Base-by-base conservation (phyloP, 148 eudicot species). In the Amaranthus palmeri region DNA sequence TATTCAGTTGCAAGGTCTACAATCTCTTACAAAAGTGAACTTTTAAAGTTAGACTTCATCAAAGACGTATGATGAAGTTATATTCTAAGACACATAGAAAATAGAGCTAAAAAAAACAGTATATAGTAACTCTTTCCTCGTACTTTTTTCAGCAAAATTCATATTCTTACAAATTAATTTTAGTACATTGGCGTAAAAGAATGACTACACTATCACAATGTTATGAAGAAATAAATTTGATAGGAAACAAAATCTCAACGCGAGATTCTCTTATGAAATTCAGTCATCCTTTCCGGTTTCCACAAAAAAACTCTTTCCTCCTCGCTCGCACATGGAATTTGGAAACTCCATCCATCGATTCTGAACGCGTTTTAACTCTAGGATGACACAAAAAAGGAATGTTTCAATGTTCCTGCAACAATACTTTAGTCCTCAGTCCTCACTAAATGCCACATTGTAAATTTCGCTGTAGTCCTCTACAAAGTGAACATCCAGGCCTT, bases 401-500 rank as follows among this genome's bases (percentile, higher is more conserved):
- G 44, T 25, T 50, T 54, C 43, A 73, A 4, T 61, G 55, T 71
- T 67, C 36, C 69, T 58, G 17, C 68, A 71, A 40, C 55, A 45
- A 36, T 60, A 41, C 53, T 43, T 11, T 58, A 4, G 3, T 10
- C 5, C 50, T 46, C n/a, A 65, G 12, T 65, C 76, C 17, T 85
- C 87, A 10, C 68, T 75, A 77, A 95, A 95, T 68, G 93, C 97
- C 76, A 95, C 47, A 60, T 81, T 82, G 67, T 75, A 89, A 76
- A 95, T 95, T 80, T 89, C 88, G 59, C 63, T 73, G 80, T 91
- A 95, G 42, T 89, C 88, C 45, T 92, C 97, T 6, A 89, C 99
- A 77, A 95, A 95, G 77, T 95, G 99, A 46, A 91, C 99, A 48
- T 95, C 99, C n/a, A 95, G 86, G 73, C 97, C 99, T 70, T 91